phyloP scores from a whole-genome alignment of 345 rosid genomes.

The Trapa incisa region DNA sequence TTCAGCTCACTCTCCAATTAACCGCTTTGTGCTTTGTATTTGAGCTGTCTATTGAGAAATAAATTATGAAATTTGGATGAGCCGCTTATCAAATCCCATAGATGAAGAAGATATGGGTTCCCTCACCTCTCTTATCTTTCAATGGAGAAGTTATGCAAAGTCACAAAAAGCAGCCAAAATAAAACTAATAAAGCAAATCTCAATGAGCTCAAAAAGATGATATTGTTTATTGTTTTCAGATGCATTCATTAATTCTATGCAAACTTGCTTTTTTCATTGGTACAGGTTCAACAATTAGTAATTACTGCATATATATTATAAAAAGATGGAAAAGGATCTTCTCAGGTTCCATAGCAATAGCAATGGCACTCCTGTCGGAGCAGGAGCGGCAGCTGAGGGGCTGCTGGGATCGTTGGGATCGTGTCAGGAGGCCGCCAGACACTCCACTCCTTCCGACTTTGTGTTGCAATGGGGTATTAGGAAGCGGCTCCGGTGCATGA shows the following conservation, averaged over 20 bases:
- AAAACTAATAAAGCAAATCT: too few relatives aligned
- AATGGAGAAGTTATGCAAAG: too few relatives aligned
- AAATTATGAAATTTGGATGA: too few relatives aligned
- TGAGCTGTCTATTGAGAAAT: too few relatives aligned
- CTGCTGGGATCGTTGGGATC: constrained; percentile 17
- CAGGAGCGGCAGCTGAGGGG: constrained; percentile 12
- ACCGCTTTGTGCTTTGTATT: too few relatives aligned
- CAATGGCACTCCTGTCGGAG: constrained; percentile 12
- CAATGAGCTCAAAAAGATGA: too few relatives aligned
- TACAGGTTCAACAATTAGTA: neutral
- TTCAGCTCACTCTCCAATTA: too few relatives aligned
- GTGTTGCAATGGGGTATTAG: constrained; percentile 60
- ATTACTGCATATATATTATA: neutral
- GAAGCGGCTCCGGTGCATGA: constrained; percentile 66
- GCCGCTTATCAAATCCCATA: too few relatives aligned
- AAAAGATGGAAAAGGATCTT: constrained; percentile 36
- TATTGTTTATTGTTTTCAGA: neutral
- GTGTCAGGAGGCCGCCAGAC: constrained; percentile 13
- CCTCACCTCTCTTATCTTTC: too few relatives aligned
- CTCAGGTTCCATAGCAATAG: constrained; percentile 14
- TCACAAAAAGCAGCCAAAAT: too few relatives aligned
- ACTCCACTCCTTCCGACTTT: constrained; percentile 30
- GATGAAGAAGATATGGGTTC: too few relatives aligned
- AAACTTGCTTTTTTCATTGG: neutral
- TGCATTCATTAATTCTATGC: neutral